Evolutionary conservation across 345 rosid genomes (phyloP), one percentile per base, ranked within the genome.

Genomic region (Dovyalis caffra): DNA sequence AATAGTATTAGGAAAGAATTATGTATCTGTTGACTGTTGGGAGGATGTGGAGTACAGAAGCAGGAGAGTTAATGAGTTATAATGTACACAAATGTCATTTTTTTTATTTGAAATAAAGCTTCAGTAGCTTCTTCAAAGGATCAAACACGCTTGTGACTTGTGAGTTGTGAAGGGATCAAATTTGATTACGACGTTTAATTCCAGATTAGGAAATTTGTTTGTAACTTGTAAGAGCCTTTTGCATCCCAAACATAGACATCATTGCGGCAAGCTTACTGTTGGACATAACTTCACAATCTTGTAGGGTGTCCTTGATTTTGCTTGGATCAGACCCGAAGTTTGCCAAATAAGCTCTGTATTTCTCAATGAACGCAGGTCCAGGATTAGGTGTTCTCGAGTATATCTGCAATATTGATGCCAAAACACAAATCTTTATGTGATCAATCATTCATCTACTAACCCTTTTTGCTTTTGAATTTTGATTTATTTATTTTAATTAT

Each of bases 181-280:
- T 35, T 47, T 83, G n/a, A 95, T 47, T 0, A 94, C 6, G 26
- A 83, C 74, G 31, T 71, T 88, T 20, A 95, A 76, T 66, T 72
- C 92, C 14, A 92, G 82, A 80, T 95, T 97, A 58, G 99, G 98
- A 74, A 95, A 95, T 76, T 92, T 90, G 83, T 92, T 95, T 21
- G n/a, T n/a, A n/a, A n/a, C n/a, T n/a, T n/a, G 93, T 95, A 56
- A 95, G 78, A 20, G 99, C 93, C 81, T 84, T 85, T 68, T 95
- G 93, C 99, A 92, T 92, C 23, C 96, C 97, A 0, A 97, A 68
- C 93, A 90, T 89, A 0, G 97, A 87, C 99, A 95, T 95, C 99
- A 95, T 95, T 0, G 96, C 96, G 38, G 97, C 91, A 28, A 95
- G 83, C 85, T 89, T 75, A 80, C 91, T 87, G 69, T 90, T 82